A percentile compares a stretch with the other conserved stretches of the same genome.
Conservation (phyloP, 1,139 yeast genomes). For the Candida anutae region DNA sequence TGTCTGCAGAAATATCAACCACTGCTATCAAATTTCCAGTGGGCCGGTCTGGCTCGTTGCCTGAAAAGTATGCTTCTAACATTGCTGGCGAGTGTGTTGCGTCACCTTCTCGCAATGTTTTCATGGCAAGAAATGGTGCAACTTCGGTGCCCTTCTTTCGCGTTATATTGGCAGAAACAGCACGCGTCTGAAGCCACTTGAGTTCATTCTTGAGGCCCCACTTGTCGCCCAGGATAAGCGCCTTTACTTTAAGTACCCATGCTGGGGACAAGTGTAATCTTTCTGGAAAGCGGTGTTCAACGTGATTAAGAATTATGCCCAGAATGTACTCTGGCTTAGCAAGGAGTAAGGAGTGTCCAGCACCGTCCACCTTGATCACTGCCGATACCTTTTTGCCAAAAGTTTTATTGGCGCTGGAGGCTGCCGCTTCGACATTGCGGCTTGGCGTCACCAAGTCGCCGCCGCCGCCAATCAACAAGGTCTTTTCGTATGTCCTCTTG, state of each 20-base stretch:
- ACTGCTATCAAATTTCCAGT: conserved; percentile 44
- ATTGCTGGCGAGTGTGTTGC: conserved; percentile 48
- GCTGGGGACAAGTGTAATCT: conserved; percentile 46
- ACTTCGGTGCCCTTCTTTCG: conserved; percentile 23
- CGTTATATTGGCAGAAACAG: conserved; percentile 40
- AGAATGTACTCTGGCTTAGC: conserved; percentile 60
- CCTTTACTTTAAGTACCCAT: conserved; percentile 58
- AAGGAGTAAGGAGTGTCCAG: conserved; percentile 62
- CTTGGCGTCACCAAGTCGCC: conserved; percentile 52
- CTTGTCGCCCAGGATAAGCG: conserved; percentile 57
- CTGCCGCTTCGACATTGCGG: conserved; percentile 15
- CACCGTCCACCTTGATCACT: conserved; percentile 36
- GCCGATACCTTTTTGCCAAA: conserved; percentile 25
- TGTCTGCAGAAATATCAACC: conserved; percentile 68
- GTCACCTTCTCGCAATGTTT: conserved; percentile 65
- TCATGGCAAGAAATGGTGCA: conserved; percentile 62
- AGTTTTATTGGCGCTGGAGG: conserved; percentile 10
- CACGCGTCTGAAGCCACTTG: conserved; percentile 57
- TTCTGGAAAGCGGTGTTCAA: conserved; percentile 43
- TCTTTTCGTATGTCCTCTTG: conserved; percentile 27
- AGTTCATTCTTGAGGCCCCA: conserved; percentile 75
- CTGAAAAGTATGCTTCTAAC: conserved; percentile 42
- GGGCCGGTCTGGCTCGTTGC: conserved; percentile 18
- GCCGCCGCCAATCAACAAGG: conserved; percentile 51
- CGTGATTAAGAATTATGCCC: conserved; percentile 54